Conservation (phyloP, 2,329 filamentous ascomycete species). For the Metarhizium rileyi region DNA sequence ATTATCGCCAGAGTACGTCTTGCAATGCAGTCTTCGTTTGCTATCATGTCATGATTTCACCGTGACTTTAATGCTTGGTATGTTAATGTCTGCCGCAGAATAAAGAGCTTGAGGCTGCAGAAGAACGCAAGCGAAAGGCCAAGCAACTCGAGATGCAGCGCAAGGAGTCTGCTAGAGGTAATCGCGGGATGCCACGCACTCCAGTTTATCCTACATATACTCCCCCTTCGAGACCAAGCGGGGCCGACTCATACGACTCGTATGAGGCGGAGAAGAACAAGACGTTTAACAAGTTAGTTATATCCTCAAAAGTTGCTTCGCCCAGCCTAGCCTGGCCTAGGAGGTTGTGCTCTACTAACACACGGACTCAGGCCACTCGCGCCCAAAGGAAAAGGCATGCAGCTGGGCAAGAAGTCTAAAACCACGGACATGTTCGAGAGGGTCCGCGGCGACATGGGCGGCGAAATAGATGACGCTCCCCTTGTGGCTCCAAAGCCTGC, state of each 20-base stretch:
- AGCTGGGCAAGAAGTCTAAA: constrained; percentile 97
- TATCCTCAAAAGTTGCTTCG: not conserved
- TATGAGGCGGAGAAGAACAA: constrained; percentile 99
- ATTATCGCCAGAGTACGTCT: constrained; percentile 75
- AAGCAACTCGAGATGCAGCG: constrained; percentile 98
- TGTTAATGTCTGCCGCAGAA: constrained; percentile 48
- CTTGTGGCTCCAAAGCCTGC: constrained; percentile 51
- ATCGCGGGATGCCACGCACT: constrained; percentile 59
- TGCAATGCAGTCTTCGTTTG: constrained; percentile 1
- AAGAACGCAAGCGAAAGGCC: constrained; percentile 96
- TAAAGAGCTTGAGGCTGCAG: constrained; percentile 95
- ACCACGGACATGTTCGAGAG: constrained; percentile 95
- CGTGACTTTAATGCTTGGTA: not conserved
- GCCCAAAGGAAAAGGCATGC: constrained; percentile 94
- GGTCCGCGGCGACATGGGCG: constrained; percentile 83
- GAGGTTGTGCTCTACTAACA: not conserved
- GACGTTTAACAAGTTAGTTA: constrained; percentile 62
- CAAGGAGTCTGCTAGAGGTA: constrained; percentile 81
- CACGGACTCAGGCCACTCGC: constrained; percentile 43
- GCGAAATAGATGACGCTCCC: constrained; percentile 69
- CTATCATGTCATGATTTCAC: not conserved
- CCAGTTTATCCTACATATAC: constrained; percentile 86
- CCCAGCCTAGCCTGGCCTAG: constrained; percentile 1
- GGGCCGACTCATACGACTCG: constrained; percentile 77
- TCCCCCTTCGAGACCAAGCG: constrained; percentile 61